These are phyloP conservation scores for Trametes hirsuta DNA, from an alignment of 1,284 basidiomycete genomes.

Conservation along the genomic window DNA sequence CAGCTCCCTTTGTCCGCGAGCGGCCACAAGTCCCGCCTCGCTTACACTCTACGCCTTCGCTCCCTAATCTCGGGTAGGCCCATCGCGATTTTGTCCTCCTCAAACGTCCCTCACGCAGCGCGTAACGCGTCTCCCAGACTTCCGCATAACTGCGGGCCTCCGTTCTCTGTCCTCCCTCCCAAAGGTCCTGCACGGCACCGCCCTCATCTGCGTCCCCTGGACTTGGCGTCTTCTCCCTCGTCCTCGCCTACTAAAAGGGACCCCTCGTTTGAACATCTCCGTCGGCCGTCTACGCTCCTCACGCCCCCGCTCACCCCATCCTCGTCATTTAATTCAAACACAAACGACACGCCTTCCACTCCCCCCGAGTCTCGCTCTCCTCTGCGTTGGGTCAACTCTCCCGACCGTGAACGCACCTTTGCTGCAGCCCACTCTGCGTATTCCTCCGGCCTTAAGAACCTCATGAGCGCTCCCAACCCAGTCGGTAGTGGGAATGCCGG, in stretches of 20 bases:
- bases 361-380: conserved; percentile 28
- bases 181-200: conserved; percentile 29
- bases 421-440: conserved; percentile 11
- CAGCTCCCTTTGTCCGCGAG: conserved; percentile 13
- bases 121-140: conserved; percentile 14
- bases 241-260: conserved; percentile 23
- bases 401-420: conserved; percentile 15
- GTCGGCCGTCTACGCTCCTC: conserved; percentile 21
- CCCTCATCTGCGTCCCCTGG: conserved; percentile 35
- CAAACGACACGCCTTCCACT: conserved; percentile 30
- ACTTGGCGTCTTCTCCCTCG: conserved; percentile 30
- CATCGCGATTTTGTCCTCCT: not conserved
- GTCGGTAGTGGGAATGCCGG: conserved; percentile 17
- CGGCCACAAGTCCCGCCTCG: conserved; percentile 25
- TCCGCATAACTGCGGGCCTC: conserved; percentile 19
- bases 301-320: conserved; percentile 38
- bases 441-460: conserved; percentile 11
- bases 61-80: conserved; percentile 31
- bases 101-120: not conserved
- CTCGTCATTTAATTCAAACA: conserved; percentile 31
- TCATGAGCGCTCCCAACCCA: conserved; percentile 14
- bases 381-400: conserved; percentile 23
- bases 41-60: conserved; percentile 33
- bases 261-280: conserved; percentile 14
- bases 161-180: conserved; percentile 11